Base-by-base conservation (phyloP, 2,329 filamentous ascomycete species). In the Diaporthe nobilis region DNA sequence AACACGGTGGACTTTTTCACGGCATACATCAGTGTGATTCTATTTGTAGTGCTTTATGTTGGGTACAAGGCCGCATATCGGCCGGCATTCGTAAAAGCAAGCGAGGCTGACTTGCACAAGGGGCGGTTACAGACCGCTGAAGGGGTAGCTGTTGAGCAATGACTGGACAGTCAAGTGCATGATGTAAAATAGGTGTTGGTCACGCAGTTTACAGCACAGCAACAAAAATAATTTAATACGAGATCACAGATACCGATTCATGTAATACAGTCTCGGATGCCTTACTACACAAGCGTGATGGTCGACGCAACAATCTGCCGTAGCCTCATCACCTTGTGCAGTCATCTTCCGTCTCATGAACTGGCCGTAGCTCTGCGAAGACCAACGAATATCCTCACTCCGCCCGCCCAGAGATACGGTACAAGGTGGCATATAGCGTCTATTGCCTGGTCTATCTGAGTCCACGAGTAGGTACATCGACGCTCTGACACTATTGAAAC, bases 11-110 rank as follows among this genome's bases (percentile, higher is more conserved):
- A 87, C 60, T 94, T 94, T 79, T 93, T 94, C 77, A 87, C 90
- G 3, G 87, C 89, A 17, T 94, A 94, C 79, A 82, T 93, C 78
- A 92, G 91, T 77, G 80, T 94, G 75, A 90, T 94, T 37, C 81
- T 94, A 4, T 94, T 94, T 79, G 80, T 89, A 4, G 87, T 90
- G 4, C 82, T 93, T 17, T 92, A 90, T 78, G 72, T 89, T 1
- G 91, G 89, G 2, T 92, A 94, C 85, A 94, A 94, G 85, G 60
- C 88, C 42, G 78, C 81, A 25, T 81, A 75, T 77, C 73, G 81
- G 68, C 80, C 81, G 28, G 60, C 51, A 86, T 76, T 77, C 28
- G 78, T 81, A 42, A 72, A 80, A 25, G 76, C 77, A n/a, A 72
- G 68, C 13, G 77, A 75, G n/a, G 79, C 78, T 13, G 80, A 81